Evolutionary conservation across 345 rosid genomes (phyloP), one percentile per base, ranked within the genome.

Genomic region (Brassica nigra): DNA sequence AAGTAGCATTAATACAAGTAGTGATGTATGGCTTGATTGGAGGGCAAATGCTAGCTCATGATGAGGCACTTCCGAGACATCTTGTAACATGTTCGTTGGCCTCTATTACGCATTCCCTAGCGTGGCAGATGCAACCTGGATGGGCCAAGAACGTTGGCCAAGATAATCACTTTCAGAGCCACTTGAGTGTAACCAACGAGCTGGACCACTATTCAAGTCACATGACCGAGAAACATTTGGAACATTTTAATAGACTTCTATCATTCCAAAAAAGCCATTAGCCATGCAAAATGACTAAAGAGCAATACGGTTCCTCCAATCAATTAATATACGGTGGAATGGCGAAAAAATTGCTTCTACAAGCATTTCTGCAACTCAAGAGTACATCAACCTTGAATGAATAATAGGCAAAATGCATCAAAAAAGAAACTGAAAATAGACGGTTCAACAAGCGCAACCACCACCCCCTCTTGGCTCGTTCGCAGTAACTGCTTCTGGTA

Each of bases 381-480:
- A 57, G 72, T 78, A 65, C 37, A 78, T 62, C 72, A 78, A 78
- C 49, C 76, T 65, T 65, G 15, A 54, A 78, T 52, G 52, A 71
- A 66, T 39, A 28, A 62, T 5, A 14, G 7, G 59, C 42, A 12
- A 28, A 73, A 62, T 73, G 73, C 77, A 31, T 58, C 0, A 20
- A 27, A 66, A 66, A 54, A 34, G 2, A 73, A 73, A 47, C 31
- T 7, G 34, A 15, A 34, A 58, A 66, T 68, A 28, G 1, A 14
- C 30, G 15, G 34, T 77, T 86, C 68, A 94, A 83, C 95, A 94
- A 10, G 90, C 91, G 71, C 97, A 94, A 3, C 94, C 94, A 72
- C 95, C 89, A 72, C 95, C 89, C 80, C 85, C 83, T 75, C 59
- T 80, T 20, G 72, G 90, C 76, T 90, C 95, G 58, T 61, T 84